Evolutionary conservation across 2,329 filamentous ascomycete genomes (phyloP), one percentile per base, ranked within the genome.

Genomic region (Ophiocordyceps sinensis): DNA sequence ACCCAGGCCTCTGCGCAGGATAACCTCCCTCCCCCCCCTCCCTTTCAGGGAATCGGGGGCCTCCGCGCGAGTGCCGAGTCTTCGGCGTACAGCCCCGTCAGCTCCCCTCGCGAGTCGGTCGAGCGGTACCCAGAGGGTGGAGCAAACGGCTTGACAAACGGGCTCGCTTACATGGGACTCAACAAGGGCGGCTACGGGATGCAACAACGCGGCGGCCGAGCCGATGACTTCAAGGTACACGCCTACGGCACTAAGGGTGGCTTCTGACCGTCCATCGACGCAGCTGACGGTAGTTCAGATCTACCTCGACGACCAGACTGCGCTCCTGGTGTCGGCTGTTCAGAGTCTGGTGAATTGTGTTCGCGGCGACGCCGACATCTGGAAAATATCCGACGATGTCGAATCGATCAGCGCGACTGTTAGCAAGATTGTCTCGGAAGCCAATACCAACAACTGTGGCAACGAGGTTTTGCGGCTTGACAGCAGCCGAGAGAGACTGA

Each of bases 271-370:
- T 21, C 39, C 42, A 28, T 35, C 40, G 37, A 42, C 39, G 19
- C 37, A 34, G 39, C 46, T 50, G 42, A 48, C 45, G 44, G 42
- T 35, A 42, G 40, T 45, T 40, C 46, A 82, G 75, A 74, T 84
- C 44, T 88, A 86, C 55, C 73, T 93, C 30, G 83, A 91, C 54
- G 83, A 88, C 54, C 84, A 91, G 57, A 88, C 82, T 11, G 82
- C 84, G 39, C 66, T 78, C 3, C 71, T 94, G 44, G 80, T 91
- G 23, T 77, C 85, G 49, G 83, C 78, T 36, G 87, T 93, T 47
- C 84, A 91, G 60, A 75, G 78, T n/a, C 73, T 94, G 8, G 84
- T 93, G 37, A 71, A 73, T 41, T 77, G 76, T 28, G 80, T 87
- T 46, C 79, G 82, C 41, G 68, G 71, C 39, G 75, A 82, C 48